Conservation (phyloP, 257 asterid genomes). For the Scutellaria galericulata region DNA sequence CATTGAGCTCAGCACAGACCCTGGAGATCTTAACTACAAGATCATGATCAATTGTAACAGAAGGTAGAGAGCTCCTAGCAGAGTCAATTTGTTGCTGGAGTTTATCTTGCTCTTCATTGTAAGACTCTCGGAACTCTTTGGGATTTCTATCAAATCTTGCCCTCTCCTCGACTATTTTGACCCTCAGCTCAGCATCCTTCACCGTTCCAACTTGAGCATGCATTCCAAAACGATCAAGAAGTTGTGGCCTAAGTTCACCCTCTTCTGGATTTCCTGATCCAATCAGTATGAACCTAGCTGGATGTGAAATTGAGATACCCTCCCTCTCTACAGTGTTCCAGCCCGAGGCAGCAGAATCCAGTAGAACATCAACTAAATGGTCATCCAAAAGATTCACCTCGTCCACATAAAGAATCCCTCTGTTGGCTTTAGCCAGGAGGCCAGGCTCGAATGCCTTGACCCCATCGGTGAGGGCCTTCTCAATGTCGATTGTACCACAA, state of each 20-base stretch:
- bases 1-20: conserved; percentile 88
- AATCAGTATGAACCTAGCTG: conserved; percentile 87
- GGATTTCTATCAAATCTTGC: conserved; percentile 81
- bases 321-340: conserved; percentile 97
- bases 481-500: conserved; percentile 93
- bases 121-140: conserved; percentile 72
- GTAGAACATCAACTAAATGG: conserved; percentile 84
- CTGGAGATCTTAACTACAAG: conserved; percentile 80
- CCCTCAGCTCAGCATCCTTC: conserved; percentile 88
- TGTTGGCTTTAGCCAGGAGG: conserved; percentile 85
- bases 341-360: conserved; percentile 94
- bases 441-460: conserved; percentile 98
- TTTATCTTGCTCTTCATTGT: conserved; percentile 77
- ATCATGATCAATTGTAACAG: conserved; percentile 73
- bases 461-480: conserved; percentile 93
- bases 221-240: conserved; percentile 96
- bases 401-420: conserved; percentile 89
- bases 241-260: conserved; percentile 98
- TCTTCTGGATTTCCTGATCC: conserved; percentile 96
- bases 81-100: conserved; percentile 72
- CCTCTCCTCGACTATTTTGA: conserved; percentile 94
- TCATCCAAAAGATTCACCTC: conserved; percentile 95
- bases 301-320: conserved; percentile 94
- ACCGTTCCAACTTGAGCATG: conserved; percentile 95
- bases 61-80: conserved; percentile 62